Evolutionary conservation across 2,329 filamentous ascomycete species (phyloP), one percentile per base, ranked within the genome.

Genomic region (Pseudocercospora musae): DNA sequence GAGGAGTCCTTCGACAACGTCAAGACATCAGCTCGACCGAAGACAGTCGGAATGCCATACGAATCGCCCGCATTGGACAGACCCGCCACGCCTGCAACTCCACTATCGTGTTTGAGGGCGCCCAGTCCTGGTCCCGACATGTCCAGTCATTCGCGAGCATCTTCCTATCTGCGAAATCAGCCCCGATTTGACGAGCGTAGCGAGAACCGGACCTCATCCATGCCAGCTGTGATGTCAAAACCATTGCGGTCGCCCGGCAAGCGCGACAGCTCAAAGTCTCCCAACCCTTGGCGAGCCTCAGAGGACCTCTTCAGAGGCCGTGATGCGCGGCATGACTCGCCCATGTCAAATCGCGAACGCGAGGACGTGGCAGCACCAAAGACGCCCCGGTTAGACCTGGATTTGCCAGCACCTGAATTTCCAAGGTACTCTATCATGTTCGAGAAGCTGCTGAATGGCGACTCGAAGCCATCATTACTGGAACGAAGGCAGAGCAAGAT

Each of bases 371-470:
- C 59, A 4, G 40, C 27, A 13, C 60, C 50, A 40, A 62, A 58
- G 15, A 74, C 68, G 20, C 76, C 75, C 2, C 70, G 78, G 42
- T 79, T 97, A 20, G 83, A 92, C 69, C 84, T 97, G 15, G 86
- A 93, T 57, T 95, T 97, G 61, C 93, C 94, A 0, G 84, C 85
- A 55, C 83, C 90, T 59, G 86, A 89, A 65, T 63, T 98, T 82
- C 94, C 97, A 74, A 83, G 94, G 54, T 98, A 96, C 70, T 96
- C 92, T 69, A 85, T 97, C 67, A 97, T 97, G 93, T 97, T 98
- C 72, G 87, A 88, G 59, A 85, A 85, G 40, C 81, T 97, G 6
- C 79, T 96, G 25, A 62, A 62, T 10, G 42, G 56, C 21, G 84
- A 85, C 64, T 74, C 64, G 4, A 70, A 66, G 50, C 66, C 66